phyloP scores from a whole-genome alignment of 176 grass and related monocot species.

The Pharus latifolius region DNA sequence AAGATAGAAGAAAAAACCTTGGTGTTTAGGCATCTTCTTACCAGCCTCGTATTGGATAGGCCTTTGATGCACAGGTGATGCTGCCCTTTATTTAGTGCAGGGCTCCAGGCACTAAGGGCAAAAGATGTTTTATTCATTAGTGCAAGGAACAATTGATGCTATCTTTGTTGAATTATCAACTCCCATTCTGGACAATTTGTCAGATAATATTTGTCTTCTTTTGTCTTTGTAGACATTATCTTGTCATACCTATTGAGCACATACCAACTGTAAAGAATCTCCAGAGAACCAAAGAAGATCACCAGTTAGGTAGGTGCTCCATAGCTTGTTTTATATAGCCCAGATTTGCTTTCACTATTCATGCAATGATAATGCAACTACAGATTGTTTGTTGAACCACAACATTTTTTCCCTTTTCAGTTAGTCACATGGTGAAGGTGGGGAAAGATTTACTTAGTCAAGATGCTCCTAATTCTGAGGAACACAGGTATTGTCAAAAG shows the following conservation, averaged over 20 bases:
- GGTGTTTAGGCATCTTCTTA: neutral
- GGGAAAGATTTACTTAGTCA: conserved; percentile 61
- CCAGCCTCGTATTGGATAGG: neutral
- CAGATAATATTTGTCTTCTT: neutral
- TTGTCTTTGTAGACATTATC: conserved; percentile 65
- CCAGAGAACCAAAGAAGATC: conserved; percentile 37
- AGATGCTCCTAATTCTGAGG: conserved; percentile 60
- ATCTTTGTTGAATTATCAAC: neutral
- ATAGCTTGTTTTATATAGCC: neutral
- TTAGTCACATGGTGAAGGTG: conserved; percentile 85
- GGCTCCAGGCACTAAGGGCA: neutral
- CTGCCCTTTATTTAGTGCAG: neutral
- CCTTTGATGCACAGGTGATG: neutral
- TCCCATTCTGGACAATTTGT: neutral
- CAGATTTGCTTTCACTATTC: neutral
- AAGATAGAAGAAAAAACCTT: neutral
- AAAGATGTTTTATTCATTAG: neutral
- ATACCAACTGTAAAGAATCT: conserved; percentile 68
- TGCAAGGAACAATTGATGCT: neutral
- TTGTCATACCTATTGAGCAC: conserved; percentile 82
- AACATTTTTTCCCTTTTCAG: conserved; percentile 28
- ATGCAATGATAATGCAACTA: neutral
- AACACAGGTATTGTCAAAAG: conserved; percentile 57
- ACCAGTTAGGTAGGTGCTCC: conserved; percentile 57
- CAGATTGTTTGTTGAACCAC: neutral